Base-by-base conservation (phyloP, 495 filamentous ascomycete genomes). In the Parathielavia appendiculata region DNA sequence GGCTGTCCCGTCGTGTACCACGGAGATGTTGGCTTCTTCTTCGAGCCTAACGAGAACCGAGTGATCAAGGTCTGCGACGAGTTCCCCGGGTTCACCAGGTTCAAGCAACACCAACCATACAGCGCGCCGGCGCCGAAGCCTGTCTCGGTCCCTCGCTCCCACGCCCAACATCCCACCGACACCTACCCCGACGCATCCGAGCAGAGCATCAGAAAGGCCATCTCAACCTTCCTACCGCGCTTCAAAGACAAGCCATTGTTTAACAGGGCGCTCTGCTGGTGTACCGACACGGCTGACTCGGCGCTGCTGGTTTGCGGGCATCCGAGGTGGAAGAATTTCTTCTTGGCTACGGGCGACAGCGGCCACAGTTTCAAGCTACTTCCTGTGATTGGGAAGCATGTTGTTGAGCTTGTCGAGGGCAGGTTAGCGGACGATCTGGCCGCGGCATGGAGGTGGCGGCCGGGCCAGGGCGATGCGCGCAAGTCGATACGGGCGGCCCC, bases 71-170 rank as follows among this genome's bases (percentile, higher is more conserved):
- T 45, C 5, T 45, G 43, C 12, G 43, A 45, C 16, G 43, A 45
- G 16, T 45, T 45, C 12, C 43, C 43, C 17, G 43, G 43, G 7
- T 45, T 45, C 19, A 45, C 43, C 43, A 45, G 43, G 16, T 45
- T 45, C 43, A 45, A 45, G 43, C 43, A 45, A 22, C 43, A 45
- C 43, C 43, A 45, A 17, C 43, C 43, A 3, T 45, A 45, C 43
- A 17, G 43, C 43, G 43, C 43, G 1, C 43, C 43, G 12, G 12
- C n/a, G 8, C 43, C 43, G 43, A 45, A 45, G 43, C 43, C 5
- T 22, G 43, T 45, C 43, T 45, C 43, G 17, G 43, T 45, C 43
- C 43, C 43, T 5, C 43, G 43, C 43, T 45, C 43, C 5, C 43
- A 45, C 43, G 43, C 43, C 16, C 19, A 45, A 22, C 43, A 45